Percentiles rank a stretch among this genome's conserved stretches.
phyloP scores from a whole-genome alignment of 768 basidiomycete species.

The Suillus discolor region DNA sequence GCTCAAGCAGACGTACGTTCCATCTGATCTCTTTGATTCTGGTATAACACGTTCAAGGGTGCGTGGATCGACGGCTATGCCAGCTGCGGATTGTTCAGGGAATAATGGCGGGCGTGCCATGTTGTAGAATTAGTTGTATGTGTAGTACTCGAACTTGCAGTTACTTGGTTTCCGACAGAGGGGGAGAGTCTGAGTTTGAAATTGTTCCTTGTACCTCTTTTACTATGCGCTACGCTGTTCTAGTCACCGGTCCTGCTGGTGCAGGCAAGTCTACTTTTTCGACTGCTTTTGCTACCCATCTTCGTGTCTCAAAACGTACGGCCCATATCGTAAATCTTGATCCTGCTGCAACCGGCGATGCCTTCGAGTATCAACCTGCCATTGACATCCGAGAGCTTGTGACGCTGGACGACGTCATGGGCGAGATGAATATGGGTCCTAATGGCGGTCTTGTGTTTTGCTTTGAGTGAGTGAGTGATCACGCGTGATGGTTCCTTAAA shows the following conservation, averaged over 20 bases:
- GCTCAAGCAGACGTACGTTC: slow-evolving; percentile 56
- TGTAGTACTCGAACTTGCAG: slow-evolving; percentile 15
- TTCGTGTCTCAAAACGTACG: slow-evolving; percentile 76
- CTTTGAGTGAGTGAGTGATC: slow-evolving; percentile 91
- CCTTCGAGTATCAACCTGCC: slow-evolving; percentile 89
- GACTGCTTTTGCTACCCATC: slow-evolving; percentile 84
- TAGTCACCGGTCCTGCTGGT: slow-evolving; percentile 95
- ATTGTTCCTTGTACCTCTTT: slow-evolving; percentile 12
- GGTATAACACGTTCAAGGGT: slow-evolving; percentile 90
- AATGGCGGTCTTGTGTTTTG: slow-evolving; percentile 98
- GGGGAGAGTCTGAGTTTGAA: slow-evolving; percentile 32
- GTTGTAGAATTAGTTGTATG: slow-evolving; percentile 2
- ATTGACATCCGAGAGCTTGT: slow-evolving; percentile 95
- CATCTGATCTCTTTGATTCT: slow-evolving; percentile 79
- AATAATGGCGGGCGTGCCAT: slow-evolving; percentile 82
- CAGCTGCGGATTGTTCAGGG: slow-evolving; percentile 69
- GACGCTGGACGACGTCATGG: slow-evolving; percentile 94
- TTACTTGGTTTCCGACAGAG: slow-evolving; percentile 7
- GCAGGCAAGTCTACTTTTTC: slow-evolving; percentile 98
- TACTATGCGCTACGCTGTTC: slow-evolving; percentile 83
- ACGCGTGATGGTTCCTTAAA: background rate
- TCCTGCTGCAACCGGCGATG: slow-evolving; percentile 84
- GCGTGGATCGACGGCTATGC: slow-evolving; percentile 83
- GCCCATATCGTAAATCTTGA: slow-evolving; percentile 97
- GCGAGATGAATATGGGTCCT: slow-evolving; percentile 91